Conservation (phyloP, 257 asterid genomes). For the Nicotiana benthamiana region DNA sequence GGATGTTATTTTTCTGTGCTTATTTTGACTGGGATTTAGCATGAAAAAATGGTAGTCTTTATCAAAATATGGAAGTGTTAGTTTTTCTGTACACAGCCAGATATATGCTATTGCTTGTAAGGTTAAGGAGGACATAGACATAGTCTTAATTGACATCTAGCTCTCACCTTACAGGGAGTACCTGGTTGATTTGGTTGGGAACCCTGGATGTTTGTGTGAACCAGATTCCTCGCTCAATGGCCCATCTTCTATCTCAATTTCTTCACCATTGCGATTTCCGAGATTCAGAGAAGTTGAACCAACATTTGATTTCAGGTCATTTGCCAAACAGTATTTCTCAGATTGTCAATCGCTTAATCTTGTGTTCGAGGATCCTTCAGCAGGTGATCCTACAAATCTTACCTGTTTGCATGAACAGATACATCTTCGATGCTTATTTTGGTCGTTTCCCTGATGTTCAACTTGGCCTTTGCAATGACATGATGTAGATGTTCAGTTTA, state of each 20-base stretch:
- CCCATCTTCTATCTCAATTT: conserved; percentile 82
- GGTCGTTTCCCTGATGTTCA: neutral
- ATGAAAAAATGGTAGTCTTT: neutral
- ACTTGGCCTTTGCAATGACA: neutral
- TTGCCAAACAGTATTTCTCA: conserved; percentile 84
- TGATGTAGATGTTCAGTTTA: neutral
- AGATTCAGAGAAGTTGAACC: conserved; percentile 68
- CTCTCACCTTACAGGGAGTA: conserved; percentile 63
- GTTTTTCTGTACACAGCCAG: neutral
- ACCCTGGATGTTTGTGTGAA: conserved; percentile 73
- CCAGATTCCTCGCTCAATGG: conserved; percentile 96
- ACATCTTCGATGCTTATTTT: conserved; percentile 1
- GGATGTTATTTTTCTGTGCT: neutral
- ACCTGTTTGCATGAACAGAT: neutral
- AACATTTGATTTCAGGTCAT: conserved; percentile 57
- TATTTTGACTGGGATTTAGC: neutral
- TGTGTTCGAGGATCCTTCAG: conserved; percentile 54
- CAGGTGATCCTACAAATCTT: conserved; percentile 43
- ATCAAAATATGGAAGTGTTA: neutral
- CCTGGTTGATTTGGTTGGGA: conserved; percentile 82
- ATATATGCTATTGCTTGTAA: neutral
- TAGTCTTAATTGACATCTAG: neutral
- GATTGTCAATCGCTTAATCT: conserved; percentile 74
- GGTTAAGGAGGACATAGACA: neutral
- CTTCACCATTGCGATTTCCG: conserved; percentile 91